phyloP scores from a whole-genome alignment of 495 filamentous ascomycete genomes.

The Tricharina praecox region DNA sequence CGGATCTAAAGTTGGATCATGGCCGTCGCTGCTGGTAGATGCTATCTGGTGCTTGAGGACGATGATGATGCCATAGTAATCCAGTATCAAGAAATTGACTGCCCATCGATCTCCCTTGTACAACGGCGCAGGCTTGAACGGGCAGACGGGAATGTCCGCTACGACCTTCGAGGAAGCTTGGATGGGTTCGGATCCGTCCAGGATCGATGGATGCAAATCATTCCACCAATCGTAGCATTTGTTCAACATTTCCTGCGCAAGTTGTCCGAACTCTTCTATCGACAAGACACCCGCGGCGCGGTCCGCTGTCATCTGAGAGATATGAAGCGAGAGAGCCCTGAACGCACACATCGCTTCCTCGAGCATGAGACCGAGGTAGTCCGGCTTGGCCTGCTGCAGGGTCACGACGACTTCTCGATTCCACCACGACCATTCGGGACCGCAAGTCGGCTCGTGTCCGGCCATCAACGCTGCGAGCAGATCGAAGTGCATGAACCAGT shows the following conservation, averaged over 20 bases:
- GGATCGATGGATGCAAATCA: constrained; percentile 16
- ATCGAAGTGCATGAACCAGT: constrained; percentile 85
- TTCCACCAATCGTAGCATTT: constrained; percentile 18
- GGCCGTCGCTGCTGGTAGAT: constrained; percentile 30
- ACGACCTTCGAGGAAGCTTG: background rate
- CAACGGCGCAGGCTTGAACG: constrained; percentile 48
- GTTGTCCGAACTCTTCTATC: constrained; percentile 41
- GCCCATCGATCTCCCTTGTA: constrained; percentile 53
- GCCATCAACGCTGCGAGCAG: constrained; percentile 69
- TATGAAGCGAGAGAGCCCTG: constrained; percentile 61
- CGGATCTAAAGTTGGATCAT: constrained; percentile 3
- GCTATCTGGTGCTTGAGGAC: constrained; percentile 65
- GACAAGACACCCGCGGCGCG: constrained; percentile 44
- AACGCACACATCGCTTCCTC: constrained; percentile 46
- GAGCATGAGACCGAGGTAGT: constrained; percentile 46
- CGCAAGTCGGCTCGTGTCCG: constrained; percentile 53
- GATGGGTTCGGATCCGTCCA: constrained; percentile 14
- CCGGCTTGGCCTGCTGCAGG: constrained; percentile 42
- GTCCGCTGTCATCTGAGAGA: constrained; percentile 61
- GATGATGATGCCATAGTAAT: constrained; percentile 59
- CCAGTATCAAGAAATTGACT: constrained; percentile 55
- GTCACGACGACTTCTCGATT: constrained; percentile 45
- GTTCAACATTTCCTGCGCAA: constrained; percentile 13
- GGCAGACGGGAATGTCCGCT: constrained; percentile 47
- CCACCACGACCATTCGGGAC: constrained; percentile 63